These are phyloP conservation scores for Talaromyces trachyspermus DNA, from an alignment of 495 filamentous ascomycete species.

Conservation along the genomic window DNA sequence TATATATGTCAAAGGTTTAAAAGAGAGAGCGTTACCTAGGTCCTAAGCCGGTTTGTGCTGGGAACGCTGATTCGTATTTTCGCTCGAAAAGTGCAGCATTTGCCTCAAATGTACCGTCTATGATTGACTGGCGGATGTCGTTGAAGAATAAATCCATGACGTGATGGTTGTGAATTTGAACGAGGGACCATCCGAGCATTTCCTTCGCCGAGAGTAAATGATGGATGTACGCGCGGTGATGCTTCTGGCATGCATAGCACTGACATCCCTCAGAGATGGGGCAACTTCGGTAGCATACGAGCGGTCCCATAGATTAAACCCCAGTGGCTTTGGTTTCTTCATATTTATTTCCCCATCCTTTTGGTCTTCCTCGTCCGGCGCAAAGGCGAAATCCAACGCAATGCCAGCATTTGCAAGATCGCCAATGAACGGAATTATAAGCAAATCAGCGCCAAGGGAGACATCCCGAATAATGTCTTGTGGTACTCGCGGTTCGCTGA, in stretches of 20 bases:
- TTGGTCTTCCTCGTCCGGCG: constrained; percentile 16
- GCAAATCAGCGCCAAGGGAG: constrained; percentile 67
- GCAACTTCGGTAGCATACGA: constrained; percentile 47
- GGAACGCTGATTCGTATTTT: constrained; percentile 60
- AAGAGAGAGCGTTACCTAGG: constrained; percentile 50
- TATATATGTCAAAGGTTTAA: neutral
- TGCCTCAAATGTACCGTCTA: constrained; percentile 53
- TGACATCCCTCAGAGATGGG: constrained; percentile 51
- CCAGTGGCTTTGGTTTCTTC: constrained; percentile 45
- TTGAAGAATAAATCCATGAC: constrained; percentile 67
- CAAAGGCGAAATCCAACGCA: constrained; percentile 72
- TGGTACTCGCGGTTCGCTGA: constrained; percentile 53
- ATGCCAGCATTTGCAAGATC: constrained; percentile 76
- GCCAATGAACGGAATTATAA: constrained; percentile 67
- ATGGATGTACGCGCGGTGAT: constrained; percentile 80
- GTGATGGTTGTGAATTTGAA: constrained; percentile 85
- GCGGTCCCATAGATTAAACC: constrained; percentile 64
- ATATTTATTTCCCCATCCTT: neutral
- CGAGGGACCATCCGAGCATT: constrained; percentile 90
- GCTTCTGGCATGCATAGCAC: constrained; percentile 79
- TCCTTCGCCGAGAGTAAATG: constrained; percentile 84
- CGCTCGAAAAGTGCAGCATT: constrained; percentile 49
- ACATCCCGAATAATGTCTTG: constrained; percentile 69
- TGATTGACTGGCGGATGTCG: constrained; percentile 54
- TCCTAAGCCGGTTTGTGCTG: constrained; percentile 64